Evolutionary conservation across 495 filamentous ascomycete genomes (phyloP), one percentile per base, ranked within the genome.

Genomic region (Xylaria scruposa): DNA sequence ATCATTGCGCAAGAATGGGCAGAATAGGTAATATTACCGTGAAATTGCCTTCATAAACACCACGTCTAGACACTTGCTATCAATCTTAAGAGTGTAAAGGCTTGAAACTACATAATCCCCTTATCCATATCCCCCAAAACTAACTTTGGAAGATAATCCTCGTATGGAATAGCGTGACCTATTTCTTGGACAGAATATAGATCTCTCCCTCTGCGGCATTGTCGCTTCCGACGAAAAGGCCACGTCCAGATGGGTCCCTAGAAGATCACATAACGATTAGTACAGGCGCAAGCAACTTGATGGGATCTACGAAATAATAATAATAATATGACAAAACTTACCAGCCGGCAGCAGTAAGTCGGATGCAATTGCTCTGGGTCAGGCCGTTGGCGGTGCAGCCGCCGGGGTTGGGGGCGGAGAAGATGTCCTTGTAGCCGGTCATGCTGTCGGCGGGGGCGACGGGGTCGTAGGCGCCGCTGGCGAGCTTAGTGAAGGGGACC

Each of bases 181-280:
- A 73, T 64, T 73, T 73, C 71, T 63, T 73, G 49, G 68, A 64
- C 26, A 82, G 72, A 9, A 83, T 67, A 47, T 70, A 81, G 49
- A 81, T 76, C 76, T 82, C 79, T n/a, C 80, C 80, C 75, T 83
- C 80, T 44, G 77, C 76, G 49, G 76, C 73, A 66, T 82, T 83
- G 66, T 83, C 81, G 64, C 80, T 83, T 46, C 78, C 79, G 56
- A 83, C 67, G 74, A 82, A 83, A 76, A 82, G 38, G n/a, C 79
- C 79, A 10, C 80, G 56, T 3, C 81, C 81, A 6, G 79, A 77
- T 0, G 80, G 81, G 70, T 83, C 80, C 68, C 68, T 70, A 49
- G 40, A 26, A 54, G 19, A 10, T 24, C 54, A 42, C 26, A 44
- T 19, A 3, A 3, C 26, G n/a, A 44, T 63, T 46, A 63, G 60